Base-by-base conservation (phyloP, 176 grass and related monocot genomes). In the Hsuehochloa calcarea region DNA sequence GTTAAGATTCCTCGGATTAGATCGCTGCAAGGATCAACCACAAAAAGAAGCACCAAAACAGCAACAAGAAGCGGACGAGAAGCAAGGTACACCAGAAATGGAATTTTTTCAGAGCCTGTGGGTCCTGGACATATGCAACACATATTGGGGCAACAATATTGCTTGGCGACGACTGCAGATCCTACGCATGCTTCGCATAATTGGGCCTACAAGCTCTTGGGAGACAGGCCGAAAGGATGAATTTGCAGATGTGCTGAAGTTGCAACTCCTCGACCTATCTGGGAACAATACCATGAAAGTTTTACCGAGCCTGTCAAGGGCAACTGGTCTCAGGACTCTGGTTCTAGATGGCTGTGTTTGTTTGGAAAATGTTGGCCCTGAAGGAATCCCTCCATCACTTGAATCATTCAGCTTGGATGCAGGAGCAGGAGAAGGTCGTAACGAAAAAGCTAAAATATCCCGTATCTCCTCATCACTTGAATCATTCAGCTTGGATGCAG, bases 261-360 rank as follows among this genome's bases (percentile, higher is more conserved):
- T 78, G 0, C 39, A 85, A 51, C 65, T 70, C 51, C 51, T 85
- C 0, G 74, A 86, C 5, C 41, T 86, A 0, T 86, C 75, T 3
- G 3, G 31, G 5, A 63, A 86, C 6, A 34, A 0, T 4, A 27
- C 29, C 4, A 27, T 29, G 29, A 0, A 29, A 29, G 29, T 29
- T 29, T 29, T 29, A 1, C 29, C 29, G 1, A 29, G 29, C 22
- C 6, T 86, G 1, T 86, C 67, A 0, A 1, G 10, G 4, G 9
- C 55, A 16, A 10, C 10, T 54, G 0, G 16, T 2, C 55, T 78
- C 2, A 78, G 46, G 39, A 78, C 51, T 2, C 10, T 85, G 7
- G 1, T 85, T 27, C 65, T 78, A 4, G 50, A 85, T 61, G 50
- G 74, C 0, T 78, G 83, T 49, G 29, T 29, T 29, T 0, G 29